phyloP scores from a whole-genome alignment of 805 yeast species.

The Wickerhamomyces kurtzmanii region DNA sequence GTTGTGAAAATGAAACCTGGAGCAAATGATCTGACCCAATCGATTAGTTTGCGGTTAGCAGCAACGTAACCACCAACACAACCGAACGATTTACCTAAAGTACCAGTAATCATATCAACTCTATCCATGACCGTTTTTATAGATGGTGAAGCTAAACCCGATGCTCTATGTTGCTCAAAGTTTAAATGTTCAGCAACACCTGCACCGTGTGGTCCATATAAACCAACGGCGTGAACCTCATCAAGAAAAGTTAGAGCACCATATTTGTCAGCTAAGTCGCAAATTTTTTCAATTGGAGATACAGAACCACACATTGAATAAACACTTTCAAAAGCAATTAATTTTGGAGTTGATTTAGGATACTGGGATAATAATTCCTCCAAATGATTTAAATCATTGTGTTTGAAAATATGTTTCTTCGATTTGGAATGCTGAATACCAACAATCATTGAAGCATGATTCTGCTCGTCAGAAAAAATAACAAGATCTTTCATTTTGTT shows the following conservation, averaged over 20 bases:
- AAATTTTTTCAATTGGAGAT: slow-evolving; percentile 84
- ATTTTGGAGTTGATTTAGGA: slow-evolving; percentile 84
- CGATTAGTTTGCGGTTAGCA: slow-evolving; percentile 72
- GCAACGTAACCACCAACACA: slow-evolving; percentile 98
- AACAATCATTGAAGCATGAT: slow-evolving; percentile 97
- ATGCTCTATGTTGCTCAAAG: slow-evolving; percentile 67
- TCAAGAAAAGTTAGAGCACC: slow-evolving; percentile 96
- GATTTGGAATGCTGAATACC: slow-evolving; percentile 91
- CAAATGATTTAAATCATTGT: slow-evolving; percentile 78
- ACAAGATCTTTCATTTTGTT: slow-evolving; percentile 85
- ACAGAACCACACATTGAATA: slow-evolving; percentile 99
- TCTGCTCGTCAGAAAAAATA: slow-evolving; percentile 84
- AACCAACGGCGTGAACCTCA: slow-evolving; percentile 98
- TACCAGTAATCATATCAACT: slow-evolving; percentile 94
- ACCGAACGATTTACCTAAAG: slow-evolving; percentile 95
- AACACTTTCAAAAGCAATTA: slow-evolving; percentile 94
- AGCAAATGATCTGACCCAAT: slow-evolving; percentile 93
- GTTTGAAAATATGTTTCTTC: slow-evolving; percentile 82
- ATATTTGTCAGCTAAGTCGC: slow-evolving; percentile 94
- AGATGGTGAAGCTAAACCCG: slow-evolving; percentile 50
- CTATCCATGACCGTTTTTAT: slow-evolving; percentile 68
- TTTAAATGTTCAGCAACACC: slow-evolving; percentile 98
- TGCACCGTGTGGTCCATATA: slow-evolving; percentile 99
- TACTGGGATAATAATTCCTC: slow-evolving; percentile 70
- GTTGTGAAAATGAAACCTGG: slow-evolving; percentile 98